Conservation (phyloP, 345 rosid genomes). For the Hypericum perforatum region DNA sequence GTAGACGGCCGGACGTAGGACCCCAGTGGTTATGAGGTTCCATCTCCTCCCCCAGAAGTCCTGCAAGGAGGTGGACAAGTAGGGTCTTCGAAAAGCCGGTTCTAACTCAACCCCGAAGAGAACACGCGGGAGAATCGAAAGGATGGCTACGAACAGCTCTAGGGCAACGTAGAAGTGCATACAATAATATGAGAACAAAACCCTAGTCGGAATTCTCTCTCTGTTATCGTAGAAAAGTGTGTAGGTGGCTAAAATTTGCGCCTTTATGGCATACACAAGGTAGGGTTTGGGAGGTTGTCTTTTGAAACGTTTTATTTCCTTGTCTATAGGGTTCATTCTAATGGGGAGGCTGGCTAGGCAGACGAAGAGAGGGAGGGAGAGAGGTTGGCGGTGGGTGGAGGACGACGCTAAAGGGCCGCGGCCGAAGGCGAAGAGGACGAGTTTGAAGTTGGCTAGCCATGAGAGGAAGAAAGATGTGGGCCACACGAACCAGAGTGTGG, state of each 20-base stretch:
- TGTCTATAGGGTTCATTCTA: too few relatives aligned
- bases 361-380: too few relatives aligned
- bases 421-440: conserved; percentile 13
- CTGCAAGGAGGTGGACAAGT: conserved; percentile 47
- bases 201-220: background rate
- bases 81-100: conserved; percentile 19
- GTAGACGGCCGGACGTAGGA: conserved; percentile 51
- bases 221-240: too few relatives aligned
- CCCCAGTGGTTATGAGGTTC: conserved; percentile 51
- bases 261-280: too few relatives aligned
- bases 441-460: conserved; percentile 21
- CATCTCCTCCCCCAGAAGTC: conserved; percentile 75
- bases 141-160: conserved; percentile 10
- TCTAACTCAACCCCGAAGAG: conserved; percentile 11
- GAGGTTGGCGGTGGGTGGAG: too few relatives aligned
- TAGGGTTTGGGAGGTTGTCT: too few relatives aligned
- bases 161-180: conserved; percentile 11
- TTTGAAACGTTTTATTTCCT: too few relatives aligned
- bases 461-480: conserved; percentile 13
- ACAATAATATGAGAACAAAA: background rate
- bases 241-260: too few relatives aligned
- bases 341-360: too few relatives aligned
- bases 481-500: conserved; percentile 3
- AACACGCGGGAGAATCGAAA: conserved; percentile 11
- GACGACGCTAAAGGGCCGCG: conserved; percentile 6